Evolutionary conservation across 371 early-diverging fungal species (phyloP), one percentile per base, ranked within the genome.

Genomic region (Fennellomyces sp.): DNA sequence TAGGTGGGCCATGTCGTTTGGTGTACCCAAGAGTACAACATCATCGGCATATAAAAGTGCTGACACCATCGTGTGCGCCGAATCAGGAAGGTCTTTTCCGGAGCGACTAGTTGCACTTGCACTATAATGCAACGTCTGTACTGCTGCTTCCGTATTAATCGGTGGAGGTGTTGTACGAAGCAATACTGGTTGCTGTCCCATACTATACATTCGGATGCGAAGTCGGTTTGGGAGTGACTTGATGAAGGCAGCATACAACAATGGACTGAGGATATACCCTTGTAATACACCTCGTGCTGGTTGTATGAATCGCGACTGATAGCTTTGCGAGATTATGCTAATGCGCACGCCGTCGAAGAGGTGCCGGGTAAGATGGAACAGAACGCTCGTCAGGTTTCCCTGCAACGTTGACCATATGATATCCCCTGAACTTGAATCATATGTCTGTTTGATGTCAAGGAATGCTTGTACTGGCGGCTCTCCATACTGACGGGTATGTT

Each of bases 201-300:
- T n/a, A n/a, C n/a, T n/a, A n/a, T n/a, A n/a, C n/a, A n/a, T n/a
- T n/a, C n/a, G n/a, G n/a, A n/a, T n/a, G n/a, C 64, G 58, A 30
- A 64, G 58, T 2, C 30, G 29, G 2, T 0, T 0, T 1, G 61
- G 68, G 0, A 67, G 52, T 2, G 36, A 8, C 11, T 72, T 61
- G 2, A 72, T 72, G 28, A 63, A 63, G 1, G 60, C 25, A 4
- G 65, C 61, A 31, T 65, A 65, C 2, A 65, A 27, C 11, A 48
- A 35, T 0, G 72, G 72, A 5, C 55, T 57, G 1, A 71, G 52
- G 4, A 71, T 58, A 0, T 60, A 73, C 0, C 66, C 73, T 48
- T 66, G 69, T 0, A 69, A 42, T 0, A 66, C 69, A 3, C 73
- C 66, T 6, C 60, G 58, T 13, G 11, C 8, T 2, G 65, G 68